Evolutionary conservation across 2,329 filamentous ascomycete species (phyloP), one percentile per base, ranked within the genome.

Genomic region (Neophaeococcomyces mojaviensis): DNA sequence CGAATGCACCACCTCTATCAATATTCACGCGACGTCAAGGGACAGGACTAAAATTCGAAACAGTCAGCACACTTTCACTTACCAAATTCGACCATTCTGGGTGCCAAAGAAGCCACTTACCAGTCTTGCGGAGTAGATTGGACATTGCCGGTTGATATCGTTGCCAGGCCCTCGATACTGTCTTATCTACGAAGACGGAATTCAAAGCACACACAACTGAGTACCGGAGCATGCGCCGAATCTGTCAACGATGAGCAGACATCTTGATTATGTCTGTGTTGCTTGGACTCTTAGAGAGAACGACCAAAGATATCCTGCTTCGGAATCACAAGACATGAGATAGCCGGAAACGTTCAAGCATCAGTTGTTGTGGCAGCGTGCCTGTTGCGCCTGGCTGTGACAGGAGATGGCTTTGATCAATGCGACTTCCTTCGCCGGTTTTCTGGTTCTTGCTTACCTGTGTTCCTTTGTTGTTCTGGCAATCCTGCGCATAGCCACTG

Each of bases 391-490:
- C 10, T 28, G 24, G 5, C 10, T 28, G 24, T 10, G 24, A 28
- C 24, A 28, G 41, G 33, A 59, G 52, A 73, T 73, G 70, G 64
- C 68, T 48, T 59, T 71, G 48, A 64, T 70, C 54, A 72, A 65
- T 52, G 83, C 84, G 58, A 86, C 90, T 56, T 95, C 95, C 64
- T 70, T 96, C 55, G 79, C 94, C 60, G 90, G 90, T 64, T 74
- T 94, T 57, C 73, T 95, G 56, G 81, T 97, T 58, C 77, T 97
- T 54, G 71, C 87, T 51, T 98, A 97, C 70, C 78, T 98, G 36
- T 84, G 81, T 51, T 88, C 90, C 51, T 98, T 98, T 62, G 82
- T 98, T 50, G 66, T 96, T 49, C 95, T 98, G 65, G 92, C 92
- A 59, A 78, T 97, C 57, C 70, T 98, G 53, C 88, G 92, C 56